Conservation (phyloP, 2,329 filamentous ascomycete species). For the Diplodia seriata region DNA sequence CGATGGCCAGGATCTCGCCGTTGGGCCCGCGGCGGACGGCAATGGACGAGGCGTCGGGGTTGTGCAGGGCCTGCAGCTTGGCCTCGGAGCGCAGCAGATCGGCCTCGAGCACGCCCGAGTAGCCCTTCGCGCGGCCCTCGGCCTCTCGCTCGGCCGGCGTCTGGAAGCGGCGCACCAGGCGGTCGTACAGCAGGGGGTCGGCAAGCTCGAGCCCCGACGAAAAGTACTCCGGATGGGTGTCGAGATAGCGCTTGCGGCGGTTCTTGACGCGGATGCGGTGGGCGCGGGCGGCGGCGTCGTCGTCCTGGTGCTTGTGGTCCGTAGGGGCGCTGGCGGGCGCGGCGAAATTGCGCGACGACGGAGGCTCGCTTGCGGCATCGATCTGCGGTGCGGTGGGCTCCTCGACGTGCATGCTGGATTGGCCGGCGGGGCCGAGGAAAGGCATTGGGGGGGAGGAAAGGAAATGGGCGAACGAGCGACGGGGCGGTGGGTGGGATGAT, state of each 20-base stretch:
- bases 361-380: conserved; percentile 41
- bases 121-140: conserved; percentile 76
- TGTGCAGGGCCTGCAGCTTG: conserved; percentile 69
- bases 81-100: conserved; percentile 79
- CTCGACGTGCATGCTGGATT: conserved; percentile 23
- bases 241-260: conserved; percentile 77
- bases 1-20: conserved; percentile 65
- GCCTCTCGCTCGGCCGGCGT: conserved; percentile 74
- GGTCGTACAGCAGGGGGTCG: conserved; percentile 84
- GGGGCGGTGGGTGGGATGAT: conserved; percentile 7
- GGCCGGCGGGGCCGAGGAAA: conserved; percentile 29
- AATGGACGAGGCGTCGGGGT: conserved; percentile 60
- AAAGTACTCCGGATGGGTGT: conserved; percentile 76
- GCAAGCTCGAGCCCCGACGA: conserved; percentile 66
- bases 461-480: conserved; percentile 18
- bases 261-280: conserved; percentile 70
- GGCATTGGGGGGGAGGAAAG: conserved; percentile 28
- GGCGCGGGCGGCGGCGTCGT: conserved; percentile 32
- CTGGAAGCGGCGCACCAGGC: conserved; percentile 78
- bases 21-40: conserved; percentile 59
- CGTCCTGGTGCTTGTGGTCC: conserved; percentile 22
- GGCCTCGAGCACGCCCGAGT: conserved; percentile 78
- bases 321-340: conserved; percentile 38
- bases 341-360: conserved; percentile 39
- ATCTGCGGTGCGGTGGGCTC: conserved; percentile 27